Conservation (phyloP, 768 basidiomycete genomes). For the Suillus cothurnatus region DNA sequence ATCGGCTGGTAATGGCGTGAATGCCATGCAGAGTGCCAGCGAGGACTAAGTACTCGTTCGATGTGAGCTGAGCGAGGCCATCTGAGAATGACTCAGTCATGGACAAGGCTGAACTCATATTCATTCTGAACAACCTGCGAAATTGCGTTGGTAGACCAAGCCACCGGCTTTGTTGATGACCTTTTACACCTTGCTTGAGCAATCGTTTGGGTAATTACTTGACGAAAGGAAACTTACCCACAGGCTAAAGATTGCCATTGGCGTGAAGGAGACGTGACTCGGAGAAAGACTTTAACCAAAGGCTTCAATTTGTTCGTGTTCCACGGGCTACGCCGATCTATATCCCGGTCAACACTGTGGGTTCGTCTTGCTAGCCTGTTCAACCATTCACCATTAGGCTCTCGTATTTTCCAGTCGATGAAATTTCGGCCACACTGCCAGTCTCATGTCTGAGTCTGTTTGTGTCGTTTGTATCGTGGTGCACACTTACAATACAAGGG, state of each 20-base stretch:
- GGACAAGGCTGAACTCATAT: not conserved
- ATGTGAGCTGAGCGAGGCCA: conserved; percentile 86
- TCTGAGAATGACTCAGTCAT: conserved; percentile 48
- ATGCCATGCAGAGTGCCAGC: conserved; percentile 98
- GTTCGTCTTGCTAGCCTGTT: not conserved
- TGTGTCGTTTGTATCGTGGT: conserved; percentile 18
- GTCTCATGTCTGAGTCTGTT: conserved; percentile 13
- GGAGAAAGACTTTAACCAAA: not conserved
- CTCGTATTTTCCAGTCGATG: conserved; percentile 1
- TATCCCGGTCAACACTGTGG: not conserved
- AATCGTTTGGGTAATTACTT: not conserved
- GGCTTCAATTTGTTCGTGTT: conserved; percentile 1
- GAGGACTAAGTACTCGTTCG: conserved; percentile 94
- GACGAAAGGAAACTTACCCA: conserved; percentile 56
- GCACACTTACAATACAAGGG: conserved; percentile 28
- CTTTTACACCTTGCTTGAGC: conserved; percentile 40
- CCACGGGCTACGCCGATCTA: not conserved
- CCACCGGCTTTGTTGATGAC: conserved; percentile 99
- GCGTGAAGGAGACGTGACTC: conserved; percentile 6
- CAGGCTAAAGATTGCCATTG: conserved; percentile 79
- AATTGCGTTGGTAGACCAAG: conserved; percentile 90
- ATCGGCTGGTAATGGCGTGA: conserved; percentile 93
- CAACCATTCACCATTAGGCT: not conserved
- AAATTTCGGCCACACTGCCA: conserved; percentile 5
- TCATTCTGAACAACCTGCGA: conserved; percentile 62